Evolutionary conservation across 176 grass and related monocot genomes (phyloP), one percentile per base, ranked within the genome.

Genomic region (Juncus inflexus): DNA sequence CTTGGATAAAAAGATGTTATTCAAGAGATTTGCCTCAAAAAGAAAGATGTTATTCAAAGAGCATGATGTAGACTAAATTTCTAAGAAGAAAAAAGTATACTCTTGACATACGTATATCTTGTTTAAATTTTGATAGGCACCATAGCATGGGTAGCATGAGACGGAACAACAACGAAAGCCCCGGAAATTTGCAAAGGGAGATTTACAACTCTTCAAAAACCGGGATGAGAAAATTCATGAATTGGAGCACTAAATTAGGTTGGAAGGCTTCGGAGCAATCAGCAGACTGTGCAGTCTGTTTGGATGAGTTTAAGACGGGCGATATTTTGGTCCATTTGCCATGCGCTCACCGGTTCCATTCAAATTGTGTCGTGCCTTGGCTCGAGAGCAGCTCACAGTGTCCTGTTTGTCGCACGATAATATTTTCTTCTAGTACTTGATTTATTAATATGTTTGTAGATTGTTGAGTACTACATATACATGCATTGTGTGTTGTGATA

Each of bases 341-440:
- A 3, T 99, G 94, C 55, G 83, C 66, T 36, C 94, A 99, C 75
- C 80, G 94, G 64, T 99, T 92, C 86, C 88, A 99, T 79, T 99
- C 80, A 80, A 80, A 9, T 60, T 99, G 94, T 74, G 83, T 77
- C 5, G 43, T 81, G 50, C 88, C 94, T 3, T 99, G 94, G 94
- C 84, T 97, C 71, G 60, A 97, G 63, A 90, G 40, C 75, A 65
- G 72, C 52, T 75, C 73, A 2, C 74, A 72, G 52, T 99, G 94
- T 70, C 94, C 94, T 2, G 83, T 91, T 65, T 99, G 94, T 83
- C 85, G 94, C 66, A 77, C 77, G 37, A 35, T 67, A 1, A 72
- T 91, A 38, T 15, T 13, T 47, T 42, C 62, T 13, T 43, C 19
- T n/a, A 65, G 49, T 66, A 12, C 7, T 66, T 5, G 0, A 2